These are phyloP conservation scores for Fomitopsis schrenkii DNA, from an alignment of 1,284 basidiomycete species.

Conservation along the genomic window DNA sequence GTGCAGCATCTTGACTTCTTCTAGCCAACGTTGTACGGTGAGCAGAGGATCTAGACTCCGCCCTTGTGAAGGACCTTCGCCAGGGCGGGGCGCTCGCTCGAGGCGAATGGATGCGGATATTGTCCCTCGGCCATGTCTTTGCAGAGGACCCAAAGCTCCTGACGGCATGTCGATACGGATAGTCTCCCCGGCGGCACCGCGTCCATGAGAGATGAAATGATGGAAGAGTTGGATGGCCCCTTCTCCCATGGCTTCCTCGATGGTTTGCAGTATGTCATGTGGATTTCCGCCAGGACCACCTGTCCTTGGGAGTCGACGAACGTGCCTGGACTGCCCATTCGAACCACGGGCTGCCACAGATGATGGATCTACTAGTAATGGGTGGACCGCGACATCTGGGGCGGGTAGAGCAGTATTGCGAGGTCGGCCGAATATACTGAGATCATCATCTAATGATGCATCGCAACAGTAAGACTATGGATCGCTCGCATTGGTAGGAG, in stretches of 20 bases:
- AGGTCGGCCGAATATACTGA: slow-evolving; percentile 60
- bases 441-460: slow-evolving; percentile 38
- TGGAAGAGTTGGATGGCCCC: slow-evolving; percentile 84
- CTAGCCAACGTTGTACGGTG: slow-evolving; percentile 88
- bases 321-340: slow-evolving; percentile 41
- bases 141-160: slow-evolving; percentile 51
- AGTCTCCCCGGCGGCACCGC: slow-evolving; percentile 50
- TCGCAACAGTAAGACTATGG: background rate
- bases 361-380: slow-evolving; percentile 69
- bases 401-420: slow-evolving; percentile 45
- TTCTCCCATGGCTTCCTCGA: slow-evolving; percentile 81
- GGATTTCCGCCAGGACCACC: slow-evolving; percentile 45
- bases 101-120: slow-evolving; percentile 56
- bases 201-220: slow-evolving; percentile 62
- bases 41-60: slow-evolving; percentile 73
- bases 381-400: slow-evolving; percentile 74
- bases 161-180: slow-evolving; percentile 71
- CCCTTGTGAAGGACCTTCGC: slow-evolving; percentile 43
- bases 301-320: slow-evolving; percentile 52
- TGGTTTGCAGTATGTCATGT: slow-evolving; percentile 69
- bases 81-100: slow-evolving; percentile 50
- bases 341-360: slow-evolving; percentile 40
- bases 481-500: slow-evolving; percentile 6
- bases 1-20: slow-evolving; percentile 83
- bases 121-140: slow-evolving; percentile 41